Evolutionary conservation across 148 eudicot genomes (phyloP).

Genomic region (Vaccinium corymbosum): DNA sequence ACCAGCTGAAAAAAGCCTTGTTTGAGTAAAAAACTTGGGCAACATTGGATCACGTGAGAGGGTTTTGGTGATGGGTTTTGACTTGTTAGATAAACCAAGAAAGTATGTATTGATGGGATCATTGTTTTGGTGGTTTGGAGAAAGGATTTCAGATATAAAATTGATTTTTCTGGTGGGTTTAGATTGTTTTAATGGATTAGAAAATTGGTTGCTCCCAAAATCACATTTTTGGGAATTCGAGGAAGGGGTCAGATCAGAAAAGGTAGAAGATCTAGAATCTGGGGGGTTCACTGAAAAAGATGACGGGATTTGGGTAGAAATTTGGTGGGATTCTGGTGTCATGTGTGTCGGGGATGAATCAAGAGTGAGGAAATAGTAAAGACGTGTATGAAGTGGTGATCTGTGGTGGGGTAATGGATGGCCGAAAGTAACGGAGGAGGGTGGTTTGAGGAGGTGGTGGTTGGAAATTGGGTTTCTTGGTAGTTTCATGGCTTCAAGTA

Average conservation of each 20-base stretch:
- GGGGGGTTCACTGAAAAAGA: neutral
- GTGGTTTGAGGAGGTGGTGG: neutral
- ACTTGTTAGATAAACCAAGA: neutral
- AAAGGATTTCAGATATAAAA: neutral
- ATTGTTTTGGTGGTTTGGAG: neutral
- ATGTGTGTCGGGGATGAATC: constrained; percentile 4
- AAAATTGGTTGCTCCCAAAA: constrained; percentile 15
- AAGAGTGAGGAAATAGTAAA: constrained; percentile 8
- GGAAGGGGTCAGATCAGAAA: constrained; percentile 5
- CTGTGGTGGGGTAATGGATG: neutral
- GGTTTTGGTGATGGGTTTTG: constrained; percentile 19
- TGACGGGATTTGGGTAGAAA: neutral
- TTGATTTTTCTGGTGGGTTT: constrained; percentile 23
- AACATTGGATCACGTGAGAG: constrained; percentile 5
- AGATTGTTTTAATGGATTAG: constrained; percentile 13
- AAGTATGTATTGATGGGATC: constrained; percentile 13
- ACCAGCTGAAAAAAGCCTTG: constrained; percentile 23
- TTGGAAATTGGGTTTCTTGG: constrained; percentile 9
- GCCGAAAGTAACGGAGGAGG: neutral
- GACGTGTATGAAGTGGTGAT: neutral
- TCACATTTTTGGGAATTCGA: neutral
- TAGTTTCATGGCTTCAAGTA: constrained; percentile 6
- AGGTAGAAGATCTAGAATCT: neutral
- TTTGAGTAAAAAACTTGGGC: constrained; percentile 10
- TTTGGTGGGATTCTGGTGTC: neutral